Evolutionary conservation across 768 basidiomycete genomes (phyloP).

Genomic region (Galerina sulciceps): DNA sequence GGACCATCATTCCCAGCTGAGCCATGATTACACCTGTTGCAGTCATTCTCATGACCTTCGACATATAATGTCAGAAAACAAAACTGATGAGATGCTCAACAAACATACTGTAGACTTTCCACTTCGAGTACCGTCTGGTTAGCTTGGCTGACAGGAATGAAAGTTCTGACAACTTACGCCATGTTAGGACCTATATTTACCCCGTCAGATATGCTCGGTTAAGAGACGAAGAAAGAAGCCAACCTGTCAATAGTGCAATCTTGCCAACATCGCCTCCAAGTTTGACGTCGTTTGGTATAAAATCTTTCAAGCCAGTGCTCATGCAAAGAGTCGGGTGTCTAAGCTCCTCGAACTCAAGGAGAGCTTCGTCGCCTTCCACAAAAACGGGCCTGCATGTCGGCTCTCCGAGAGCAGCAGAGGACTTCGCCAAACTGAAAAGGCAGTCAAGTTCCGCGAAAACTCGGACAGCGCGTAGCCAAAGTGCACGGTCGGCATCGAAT

Average conservation of each 20-base stretch:
- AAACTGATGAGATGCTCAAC: not conserved
- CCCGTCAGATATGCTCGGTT: constrained; percentile 1
- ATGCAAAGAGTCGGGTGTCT: constrained; percentile 87
- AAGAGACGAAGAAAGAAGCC: constrained; percentile 21
- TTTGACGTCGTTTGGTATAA: constrained; percentile 93
- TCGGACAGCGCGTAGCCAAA: constrained; percentile 85
- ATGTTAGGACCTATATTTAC: constrained; percentile 72
- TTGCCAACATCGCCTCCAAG: constrained; percentile 78
- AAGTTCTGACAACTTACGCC: constrained; percentile 58
- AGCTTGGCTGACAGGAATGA: not conserved
- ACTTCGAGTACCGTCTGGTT: constrained; percentile 16
- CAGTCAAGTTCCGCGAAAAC: constrained; percentile 97
- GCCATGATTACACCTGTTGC: constrained; percentile 94
- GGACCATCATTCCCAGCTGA: constrained; percentile 94
- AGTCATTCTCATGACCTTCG: constrained; percentile 90
- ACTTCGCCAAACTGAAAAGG: constrained; percentile 87
- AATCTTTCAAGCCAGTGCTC: constrained; percentile 63
- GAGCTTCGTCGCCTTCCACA: constrained; percentile 78
- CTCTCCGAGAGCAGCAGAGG: constrained; percentile 88
- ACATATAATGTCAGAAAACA: not conserved
- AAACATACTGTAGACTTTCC: constrained; percentile 43
- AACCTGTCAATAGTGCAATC: constrained; percentile 87
- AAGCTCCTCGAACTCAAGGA: constrained; percentile 86
- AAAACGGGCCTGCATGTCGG: constrained; percentile 93
- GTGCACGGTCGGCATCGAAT: constrained; percentile 78